These are phyloP conservation scores for Chenopodium berlandieri DNA, from an alignment of 148 eudicot species.

Conservation along the genomic window DNA sequence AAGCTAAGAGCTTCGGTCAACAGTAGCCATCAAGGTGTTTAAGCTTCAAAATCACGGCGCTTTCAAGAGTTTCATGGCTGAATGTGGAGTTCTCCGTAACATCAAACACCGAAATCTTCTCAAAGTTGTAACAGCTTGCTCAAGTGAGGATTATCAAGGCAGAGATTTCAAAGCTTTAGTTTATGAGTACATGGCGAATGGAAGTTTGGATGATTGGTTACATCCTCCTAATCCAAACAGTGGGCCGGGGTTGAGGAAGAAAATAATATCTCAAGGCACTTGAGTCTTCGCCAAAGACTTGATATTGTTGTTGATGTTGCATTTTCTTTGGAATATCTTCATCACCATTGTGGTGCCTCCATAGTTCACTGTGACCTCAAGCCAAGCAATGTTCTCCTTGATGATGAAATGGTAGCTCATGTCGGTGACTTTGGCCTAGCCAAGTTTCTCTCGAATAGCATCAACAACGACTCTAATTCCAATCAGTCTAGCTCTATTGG, in stretches of 20 bases:
- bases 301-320: conserved; percentile 39
- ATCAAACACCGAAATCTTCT: conserved; percentile 26
- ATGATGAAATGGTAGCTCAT: conserved; percentile 38
- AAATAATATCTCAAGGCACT: neutral
- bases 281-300: conserved; percentile 14
- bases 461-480: neutral
- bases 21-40: conserved; percentile 15
- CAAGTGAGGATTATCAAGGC: conserved; percentile 27
- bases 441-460: conserved; percentile 17
- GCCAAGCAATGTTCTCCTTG: conserved; percentile 42
- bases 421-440: conserved; percentile 50
- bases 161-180: conserved; percentile 25
- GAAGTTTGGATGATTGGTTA: conserved; percentile 28
- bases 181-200: conserved; percentile 29
- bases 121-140: conserved; percentile 29
- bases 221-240: neutral
- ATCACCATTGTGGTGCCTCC: conserved; percentile 10
- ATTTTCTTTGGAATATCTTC: conserved; percentile 41
- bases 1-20: neutral
- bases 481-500: conserved; percentile 19
- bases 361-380: conserved; percentile 44
- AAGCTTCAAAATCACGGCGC: conserved; percentile 12
- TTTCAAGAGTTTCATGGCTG: conserved; percentile 21
- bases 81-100: conserved; percentile 11
- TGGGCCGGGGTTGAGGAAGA: neutral